phyloP scores from a whole-genome alignment of 768 basidiomycete genomes.

The Arthromyces matolae region DNA sequence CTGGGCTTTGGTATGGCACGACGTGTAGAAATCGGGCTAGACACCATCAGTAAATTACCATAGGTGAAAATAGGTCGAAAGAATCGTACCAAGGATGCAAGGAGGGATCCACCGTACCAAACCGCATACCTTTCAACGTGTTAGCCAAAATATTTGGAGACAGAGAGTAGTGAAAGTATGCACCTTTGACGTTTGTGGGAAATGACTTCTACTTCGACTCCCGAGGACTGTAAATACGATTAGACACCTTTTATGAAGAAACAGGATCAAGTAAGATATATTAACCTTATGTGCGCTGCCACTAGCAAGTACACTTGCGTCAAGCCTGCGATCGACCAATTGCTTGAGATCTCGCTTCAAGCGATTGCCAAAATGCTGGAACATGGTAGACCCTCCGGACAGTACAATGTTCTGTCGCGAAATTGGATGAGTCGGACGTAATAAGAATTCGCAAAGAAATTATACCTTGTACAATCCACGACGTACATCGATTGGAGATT shows the following conservation, averaged over 20 bases:
- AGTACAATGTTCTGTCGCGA: constrained; percentile 98
- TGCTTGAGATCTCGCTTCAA: constrained; percentile 94
- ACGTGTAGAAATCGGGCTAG: constrained; percentile 93
- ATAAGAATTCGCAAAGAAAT: too few relatives aligned
- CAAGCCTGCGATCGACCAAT: constrained; percentile 86
- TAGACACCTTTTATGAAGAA: background rate
- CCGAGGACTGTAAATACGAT: constrained; percentile 65
- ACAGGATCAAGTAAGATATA: constrained; percentile 15
- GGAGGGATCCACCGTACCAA: constrained; percentile 95
- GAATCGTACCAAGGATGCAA: constrained; percentile 78
- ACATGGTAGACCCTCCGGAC: constrained; percentile 98
- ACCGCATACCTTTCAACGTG: constrained; percentile 74
- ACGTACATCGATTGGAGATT: constrained; percentile 95
- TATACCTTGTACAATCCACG: constrained; percentile 97
- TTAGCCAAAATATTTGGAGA: constrained; percentile 7
- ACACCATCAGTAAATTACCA: background rate
- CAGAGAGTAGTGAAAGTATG: constrained; percentile 14
- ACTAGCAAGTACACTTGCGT: constrained; percentile 67
- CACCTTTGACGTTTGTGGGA: constrained; percentile 96
- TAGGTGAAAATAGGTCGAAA: background rate
- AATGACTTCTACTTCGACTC: constrained; percentile 97
- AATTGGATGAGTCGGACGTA: background rate
- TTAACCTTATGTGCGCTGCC: constrained; percentile 77
- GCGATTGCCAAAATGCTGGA: constrained; percentile 96
- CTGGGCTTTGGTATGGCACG: constrained; percentile 90